Evolutionary conservation across 2,329 filamentous ascomycete species (phyloP).

Genomic region (Pseudofabraea citricarpa): DNA sequence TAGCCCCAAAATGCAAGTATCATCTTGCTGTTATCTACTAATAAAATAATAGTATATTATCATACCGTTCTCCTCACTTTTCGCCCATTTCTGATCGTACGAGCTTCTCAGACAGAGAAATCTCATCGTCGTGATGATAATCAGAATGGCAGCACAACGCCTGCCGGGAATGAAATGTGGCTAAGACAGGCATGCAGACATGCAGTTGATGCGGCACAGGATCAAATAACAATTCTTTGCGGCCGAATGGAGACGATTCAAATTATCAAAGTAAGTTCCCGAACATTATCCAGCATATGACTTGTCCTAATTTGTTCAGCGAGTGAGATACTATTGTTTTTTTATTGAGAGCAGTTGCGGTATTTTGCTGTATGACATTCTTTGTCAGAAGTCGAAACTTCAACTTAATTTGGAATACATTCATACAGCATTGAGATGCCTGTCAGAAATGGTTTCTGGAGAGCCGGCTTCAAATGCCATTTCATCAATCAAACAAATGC

Average conservation of each 20-base stretch:
- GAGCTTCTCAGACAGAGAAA: not conserved
- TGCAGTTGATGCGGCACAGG: not conserved
- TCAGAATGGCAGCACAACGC: not conserved
- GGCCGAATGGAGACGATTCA: not conserved
- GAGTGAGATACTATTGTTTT: not conserved
- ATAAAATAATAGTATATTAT: not conserved
- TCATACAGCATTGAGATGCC: not conserved
- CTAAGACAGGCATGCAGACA: not conserved
- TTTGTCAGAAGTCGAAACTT: not conserved
- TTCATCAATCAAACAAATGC: not conserved
- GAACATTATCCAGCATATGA: not conserved
- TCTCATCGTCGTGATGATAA: not conserved
- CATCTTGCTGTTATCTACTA: not conserved
- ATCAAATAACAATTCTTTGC: not conserved
- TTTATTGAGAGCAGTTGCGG: not conserved
- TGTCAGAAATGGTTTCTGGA: not conserved
- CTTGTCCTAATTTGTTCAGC: not conserved
- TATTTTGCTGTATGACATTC: not conserved
- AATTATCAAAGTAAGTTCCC: not conserved
- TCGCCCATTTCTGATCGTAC: not conserved
- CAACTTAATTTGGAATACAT: not conserved
- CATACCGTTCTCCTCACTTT: not conserved
- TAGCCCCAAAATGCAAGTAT: not conserved
- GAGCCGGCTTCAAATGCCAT: not conserved
- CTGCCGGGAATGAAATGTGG: not conserved